Percentiles rank a stretch among this genome's conserved stretches.
These are phyloP conservation scores for Oryza nivara DNA, from an alignment of 176 grass and related monocot genomes.

Conservation along the genomic window DNA sequence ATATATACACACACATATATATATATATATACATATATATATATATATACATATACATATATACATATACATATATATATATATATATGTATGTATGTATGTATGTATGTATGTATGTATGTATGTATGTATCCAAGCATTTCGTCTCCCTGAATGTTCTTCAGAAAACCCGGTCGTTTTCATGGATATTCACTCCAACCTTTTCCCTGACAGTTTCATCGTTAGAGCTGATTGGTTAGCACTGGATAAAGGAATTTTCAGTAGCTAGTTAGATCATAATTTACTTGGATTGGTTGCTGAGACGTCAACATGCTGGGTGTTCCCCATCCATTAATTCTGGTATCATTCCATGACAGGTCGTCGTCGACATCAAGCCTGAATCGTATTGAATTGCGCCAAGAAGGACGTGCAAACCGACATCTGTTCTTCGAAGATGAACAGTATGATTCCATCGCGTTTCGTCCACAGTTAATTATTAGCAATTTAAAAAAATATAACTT, in stretches of 20 bases:
- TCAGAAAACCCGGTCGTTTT: not conserved
- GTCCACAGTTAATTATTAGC: too few relatives aligned
- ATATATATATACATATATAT: too few relatives aligned
- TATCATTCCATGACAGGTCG: not conserved
- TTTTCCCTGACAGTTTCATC: not conserved
- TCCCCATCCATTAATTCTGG: not conserved
- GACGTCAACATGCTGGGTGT: conserved; percentile 1
- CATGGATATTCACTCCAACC: not conserved
- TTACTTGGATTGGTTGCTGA: conserved; percentile 8
- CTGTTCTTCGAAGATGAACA: not conserved
- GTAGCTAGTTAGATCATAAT: not conserved
- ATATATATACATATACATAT: too few relatives aligned
- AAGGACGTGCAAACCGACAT: conserved; percentile 9
- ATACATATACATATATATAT: too few relatives aligned
- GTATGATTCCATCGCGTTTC: not conserved
- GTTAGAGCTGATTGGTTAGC: not conserved
- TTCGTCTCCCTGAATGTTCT: not conserved
- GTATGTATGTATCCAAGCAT: not conserved
- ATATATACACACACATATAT: too few relatives aligned
- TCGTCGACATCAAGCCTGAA: conserved; percentile 8
- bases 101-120: too few relatives aligned
- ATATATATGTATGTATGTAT: too few relatives aligned
- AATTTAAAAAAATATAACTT: too few relatives aligned
- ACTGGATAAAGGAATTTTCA: not conserved
- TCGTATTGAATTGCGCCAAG: not conserved